Percentiles rank a stretch among this genome's conserved stretches.
Conservation (phyloP, 1,284 basidiomycete species). For the Cryptococcus floricola region DNA sequence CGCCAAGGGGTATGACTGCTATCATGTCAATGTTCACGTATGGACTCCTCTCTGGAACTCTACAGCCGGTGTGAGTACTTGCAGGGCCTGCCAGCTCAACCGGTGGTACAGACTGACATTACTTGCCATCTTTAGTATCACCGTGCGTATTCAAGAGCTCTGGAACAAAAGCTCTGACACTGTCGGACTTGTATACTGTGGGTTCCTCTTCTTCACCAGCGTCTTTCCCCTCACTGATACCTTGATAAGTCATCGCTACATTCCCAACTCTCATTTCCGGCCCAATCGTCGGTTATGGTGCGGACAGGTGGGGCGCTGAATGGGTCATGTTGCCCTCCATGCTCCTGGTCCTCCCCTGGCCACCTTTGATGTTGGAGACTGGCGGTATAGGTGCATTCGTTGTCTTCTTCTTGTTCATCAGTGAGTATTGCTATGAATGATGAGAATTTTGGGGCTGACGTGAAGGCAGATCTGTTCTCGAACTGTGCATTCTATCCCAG, state of each 20-base stretch:
- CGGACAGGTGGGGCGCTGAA: slow-evolving; percentile 61
- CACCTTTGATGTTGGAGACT: slow-evolving; percentile 58
- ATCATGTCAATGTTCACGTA: slow-evolving; percentile 58
- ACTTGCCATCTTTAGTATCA: slow-evolving; percentile 50
- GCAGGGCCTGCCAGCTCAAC: neutral
- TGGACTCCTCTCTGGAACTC: slow-evolving; percentile 50
- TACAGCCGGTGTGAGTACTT: slow-evolving; percentile 35
- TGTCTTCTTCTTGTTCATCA: slow-evolving; percentile 12
- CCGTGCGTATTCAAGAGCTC: slow-evolving; percentile 59
- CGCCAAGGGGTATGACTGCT: slow-evolving; percentile 58
- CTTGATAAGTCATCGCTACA: slow-evolving; percentile 56
- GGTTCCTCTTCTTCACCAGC: neutral
- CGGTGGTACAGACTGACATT: too few relatives aligned
- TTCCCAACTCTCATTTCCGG: slow-evolving; percentile 61
- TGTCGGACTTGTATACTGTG: slow-evolving; percentile 64
- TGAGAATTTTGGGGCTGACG: neutral
- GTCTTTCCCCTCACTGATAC: neutral
- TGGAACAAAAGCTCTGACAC: slow-evolving; percentile 60
- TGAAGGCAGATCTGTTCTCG: slow-evolving; percentile 14
- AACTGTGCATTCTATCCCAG: slow-evolving; percentile 23
- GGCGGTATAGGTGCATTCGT: slow-evolving; percentile 60
- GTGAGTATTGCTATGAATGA: slow-evolving; percentile 4
- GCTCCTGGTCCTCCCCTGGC: slow-evolving; percentile 63
- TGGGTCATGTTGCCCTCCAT: slow-evolving; percentile 57
- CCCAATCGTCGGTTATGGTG: slow-evolving; percentile 59